phyloP scores from a whole-genome alignment of 2,329 filamentous ascomycete species.

The Fusarium sp. region DNA sequence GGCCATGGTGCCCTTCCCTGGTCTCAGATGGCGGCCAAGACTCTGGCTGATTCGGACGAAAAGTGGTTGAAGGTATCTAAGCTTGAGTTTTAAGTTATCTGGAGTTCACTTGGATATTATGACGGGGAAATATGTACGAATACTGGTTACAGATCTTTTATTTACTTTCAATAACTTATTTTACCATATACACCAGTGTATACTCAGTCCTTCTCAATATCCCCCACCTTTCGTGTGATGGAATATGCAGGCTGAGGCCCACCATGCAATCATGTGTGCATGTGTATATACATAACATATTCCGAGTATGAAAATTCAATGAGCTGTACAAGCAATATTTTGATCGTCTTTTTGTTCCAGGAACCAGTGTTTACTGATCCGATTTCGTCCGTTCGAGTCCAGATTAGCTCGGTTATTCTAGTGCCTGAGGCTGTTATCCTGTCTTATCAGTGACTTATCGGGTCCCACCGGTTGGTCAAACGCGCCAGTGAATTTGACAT shows the following conservation, averaged over 20 bases:
- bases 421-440: neutral
- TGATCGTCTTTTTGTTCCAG: neutral
- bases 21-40: slow-evolving; percentile 35
- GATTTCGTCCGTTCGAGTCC: slow-evolving; percentile 11
- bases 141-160: no score
- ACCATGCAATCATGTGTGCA: no score
- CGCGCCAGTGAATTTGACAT: slow-evolving; percentile 5
- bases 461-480: slow-evolving; percentile 9
- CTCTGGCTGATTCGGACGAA: slow-evolving; percentile 49
- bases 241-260: no score
- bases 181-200: no score
- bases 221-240: no score
- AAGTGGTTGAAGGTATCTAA: slow-evolving; percentile 48
- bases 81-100: slow-evolving; percentile 7
- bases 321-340: neutral
- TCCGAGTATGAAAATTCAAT: no score
- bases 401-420: slow-evolving; percentile 4
- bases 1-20: slow-evolving; percentile 49
- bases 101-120: no score
- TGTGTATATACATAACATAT: no score
- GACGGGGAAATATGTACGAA: no score
- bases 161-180: no score
- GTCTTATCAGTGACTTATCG: slow-evolving; percentile 12
- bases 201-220: no score
- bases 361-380: neutral